Evolutionary conservation across 257 asterid genomes (phyloP).

Genomic region (Forsythia suspensa): DNA sequence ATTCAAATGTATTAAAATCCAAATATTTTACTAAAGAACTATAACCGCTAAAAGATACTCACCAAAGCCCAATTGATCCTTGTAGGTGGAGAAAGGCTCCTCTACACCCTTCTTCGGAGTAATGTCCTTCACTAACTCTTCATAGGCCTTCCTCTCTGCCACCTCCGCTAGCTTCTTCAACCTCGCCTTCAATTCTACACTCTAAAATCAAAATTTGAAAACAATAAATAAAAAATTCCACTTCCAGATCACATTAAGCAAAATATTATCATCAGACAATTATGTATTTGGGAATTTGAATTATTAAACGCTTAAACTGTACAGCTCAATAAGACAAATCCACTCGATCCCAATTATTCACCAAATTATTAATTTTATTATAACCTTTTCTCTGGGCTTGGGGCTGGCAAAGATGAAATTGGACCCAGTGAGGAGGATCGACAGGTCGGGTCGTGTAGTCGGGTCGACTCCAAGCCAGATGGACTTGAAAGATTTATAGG

Average conservation of each 20-base stretch:
- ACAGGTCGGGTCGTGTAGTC: constrained; percentile 45
- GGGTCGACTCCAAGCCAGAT: constrained; percentile 64
- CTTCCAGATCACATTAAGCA: background rate
- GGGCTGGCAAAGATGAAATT: constrained; percentile 67
- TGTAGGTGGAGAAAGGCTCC: constrained; percentile 94
- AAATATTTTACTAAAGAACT: background rate
- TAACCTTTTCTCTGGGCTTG: constrained; percentile 78
- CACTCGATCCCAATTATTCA: background rate
- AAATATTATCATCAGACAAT: background rate
- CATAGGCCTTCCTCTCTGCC: constrained; percentile 80
- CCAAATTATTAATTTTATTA: background rate
- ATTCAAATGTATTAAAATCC: background rate
- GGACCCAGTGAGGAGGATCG: constrained; percentile 50
- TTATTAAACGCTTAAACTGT: background rate
- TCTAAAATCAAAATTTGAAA: constrained; percentile 30
- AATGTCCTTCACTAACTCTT: constrained; percentile 85
- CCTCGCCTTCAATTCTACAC: constrained; percentile 73
- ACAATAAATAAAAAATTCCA: background rate
- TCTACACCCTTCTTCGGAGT: constrained; percentile 61
- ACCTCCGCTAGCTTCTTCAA: constrained; percentile 70
- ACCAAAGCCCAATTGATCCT: constrained; percentile 97
- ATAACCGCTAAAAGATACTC: background rate
- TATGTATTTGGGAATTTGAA: background rate
- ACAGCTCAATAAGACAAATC: background rate
- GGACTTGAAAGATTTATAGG: constrained; percentile 59